Base-by-base conservation (phyloP, 2,329 filamentous ascomycete species). In the Coleophoma cylindrospora region DNA sequence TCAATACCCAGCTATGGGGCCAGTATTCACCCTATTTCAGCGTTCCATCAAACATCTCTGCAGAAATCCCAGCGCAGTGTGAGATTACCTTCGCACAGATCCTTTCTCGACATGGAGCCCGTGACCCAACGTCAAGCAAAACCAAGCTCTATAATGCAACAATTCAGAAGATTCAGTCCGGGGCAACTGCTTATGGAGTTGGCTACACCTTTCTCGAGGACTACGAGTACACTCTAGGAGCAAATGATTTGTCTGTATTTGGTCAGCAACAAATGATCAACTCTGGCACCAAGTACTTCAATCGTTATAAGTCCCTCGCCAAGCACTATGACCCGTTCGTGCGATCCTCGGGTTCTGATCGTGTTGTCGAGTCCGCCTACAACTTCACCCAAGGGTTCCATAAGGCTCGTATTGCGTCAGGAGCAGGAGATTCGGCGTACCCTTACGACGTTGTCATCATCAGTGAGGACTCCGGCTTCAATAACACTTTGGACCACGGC, bases 11-110 rank as follows among this genome's bases (percentile, higher is more conserved):
- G 17, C 61, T 51, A 49, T 95, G 90, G 89, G 91, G 91, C 50
- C 90, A 92, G 66, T 96, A 96, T 67, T 87, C 89, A 15, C 89
- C 91, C 2, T 95, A 83, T 70, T 96, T 88, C 68, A 78, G 84
- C 1, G 84, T 91, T 0, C 77, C 83, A 7, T 90, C 86, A 1
- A 73, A 80, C 3, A 80, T 89, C 46, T 72, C 81, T 75, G 7
- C 72, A 73, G 8, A 70, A 9, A 41, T 86, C 1, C 91, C 90
- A 0, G 57, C 72, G 1, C 74, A 73, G n/a, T 96, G 91, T 69
- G 71, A 79, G 12, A 71, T 92, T 58, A 92, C 84, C 3, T 92
- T 95, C 67, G 91, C 79, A 1, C 87, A 91, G 61, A 73, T 91
- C 21, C 77, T 96, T 44, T 91, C 89, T 19, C 83, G 91, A 2